Base-by-base conservation (phyloP, 306 rosid genomes). In the Cucumis cinereus region DNA sequence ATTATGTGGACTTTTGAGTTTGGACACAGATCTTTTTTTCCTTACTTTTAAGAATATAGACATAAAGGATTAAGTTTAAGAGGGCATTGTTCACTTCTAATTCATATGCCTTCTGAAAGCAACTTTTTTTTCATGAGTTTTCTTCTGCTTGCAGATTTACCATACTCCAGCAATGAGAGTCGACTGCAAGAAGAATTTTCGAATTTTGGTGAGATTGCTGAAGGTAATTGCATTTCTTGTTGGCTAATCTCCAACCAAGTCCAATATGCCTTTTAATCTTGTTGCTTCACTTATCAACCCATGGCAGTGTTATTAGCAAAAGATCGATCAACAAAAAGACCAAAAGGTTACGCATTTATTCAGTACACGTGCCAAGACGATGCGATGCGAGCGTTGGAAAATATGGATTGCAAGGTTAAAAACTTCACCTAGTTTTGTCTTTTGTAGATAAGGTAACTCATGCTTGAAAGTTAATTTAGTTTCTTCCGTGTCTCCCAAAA, bases 321-420 rank as follows among this genome's bases (percentile, higher is more conserved):
- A 80, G 94, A 94, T 82, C 83, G 53, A 38, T 41, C 40, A 52
- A 82, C 90, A 0, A 82, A 83, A 80, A 84, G 84, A 77, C 83
- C 95, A 1, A 94, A 84, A 80, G 98, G 98, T 36, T 82, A 62
- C 77, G 98, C 98, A n/a, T 94, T 89, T 78, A 88, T 94, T 83
- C 98, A 91, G 40, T 94, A 86, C 69, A 88, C 89, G 28, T 72
- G 82, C 81, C 96, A 86, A 81, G 93, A 89, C 52, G 95, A 85
- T 28, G 97, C 97, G 22, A 77, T 94, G 90, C 90, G 83, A 64
- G 98, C 98, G 22, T 75, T 91, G 36, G 98, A 94, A 82, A 90
- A 77, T 54, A 94, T 91, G 98, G 98, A 94, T 84, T 69, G 79
- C 84, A 88, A 90, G 98, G 98, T 94, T 83, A 28, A 17, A 41